Conservation (phyloP, 176 grass and related monocot species). For the Hordeum marinum region DNA sequence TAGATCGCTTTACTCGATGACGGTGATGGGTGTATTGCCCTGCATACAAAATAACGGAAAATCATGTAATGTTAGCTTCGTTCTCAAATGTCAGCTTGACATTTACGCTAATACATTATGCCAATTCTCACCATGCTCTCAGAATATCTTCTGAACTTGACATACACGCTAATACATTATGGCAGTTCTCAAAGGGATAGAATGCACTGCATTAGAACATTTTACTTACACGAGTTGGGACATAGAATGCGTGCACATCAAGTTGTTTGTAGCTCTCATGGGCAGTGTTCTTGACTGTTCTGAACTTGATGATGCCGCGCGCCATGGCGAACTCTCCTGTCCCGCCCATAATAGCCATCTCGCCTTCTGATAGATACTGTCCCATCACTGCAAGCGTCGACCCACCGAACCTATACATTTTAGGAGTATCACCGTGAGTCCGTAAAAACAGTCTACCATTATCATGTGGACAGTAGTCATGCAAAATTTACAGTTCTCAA, state of each 20-base stretch:
- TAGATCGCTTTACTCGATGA: background rate
- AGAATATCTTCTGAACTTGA: background rate
- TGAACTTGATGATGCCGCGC: background rate
- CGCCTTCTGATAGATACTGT: background rate
- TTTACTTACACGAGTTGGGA: background rate
- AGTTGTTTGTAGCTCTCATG: background rate
- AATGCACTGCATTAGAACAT: background rate
- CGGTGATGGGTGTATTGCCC: background rate
- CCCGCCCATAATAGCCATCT: slow-evolving; percentile 4
- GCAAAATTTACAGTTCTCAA: no score
- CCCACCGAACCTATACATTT: no score
- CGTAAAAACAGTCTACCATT: no score
- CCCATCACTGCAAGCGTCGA: no score
- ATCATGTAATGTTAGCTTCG: background rate
- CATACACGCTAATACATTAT: background rate
- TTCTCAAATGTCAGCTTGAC: no score
- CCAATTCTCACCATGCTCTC: background rate
- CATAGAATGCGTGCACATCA: background rate
- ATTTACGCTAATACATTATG: no score
- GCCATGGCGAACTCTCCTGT: slow-evolving; percentile 6
- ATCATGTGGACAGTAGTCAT: no score
- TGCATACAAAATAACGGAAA: background rate
- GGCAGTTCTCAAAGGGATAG: no score
- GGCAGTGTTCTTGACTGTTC: background rate
- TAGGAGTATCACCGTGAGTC: no score